Conservation (phyloP, 2,329 filamentous ascomycete genomes). For the Ophiostoma montium region DNA sequence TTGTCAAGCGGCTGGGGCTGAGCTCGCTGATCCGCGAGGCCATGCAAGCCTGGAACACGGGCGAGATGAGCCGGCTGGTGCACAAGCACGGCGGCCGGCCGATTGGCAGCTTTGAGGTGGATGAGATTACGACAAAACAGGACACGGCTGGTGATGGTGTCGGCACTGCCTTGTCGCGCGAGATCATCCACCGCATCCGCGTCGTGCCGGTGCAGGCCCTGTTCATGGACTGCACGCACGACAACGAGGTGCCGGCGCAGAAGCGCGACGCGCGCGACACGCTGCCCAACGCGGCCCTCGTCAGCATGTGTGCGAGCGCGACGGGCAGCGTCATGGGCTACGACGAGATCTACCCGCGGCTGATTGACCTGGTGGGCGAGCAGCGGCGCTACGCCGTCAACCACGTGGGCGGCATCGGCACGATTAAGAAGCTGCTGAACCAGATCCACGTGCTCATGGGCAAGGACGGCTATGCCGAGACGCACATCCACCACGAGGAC, state of each 20-base stretch:
- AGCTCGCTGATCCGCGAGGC: constrained; percentile 89
- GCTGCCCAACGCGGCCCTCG: constrained; percentile 81
- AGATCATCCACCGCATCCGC: constrained; percentile 68
- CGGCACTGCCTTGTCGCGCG: constrained; percentile 28
- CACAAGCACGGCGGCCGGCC: constrained; percentile 87
- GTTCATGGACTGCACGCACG: constrained; percentile 99
- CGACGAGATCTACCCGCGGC: constrained; percentile 85
- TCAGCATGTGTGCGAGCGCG: constrained; percentile 90
- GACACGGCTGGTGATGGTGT: constrained; percentile 5
- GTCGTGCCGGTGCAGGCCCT: constrained; percentile 82
- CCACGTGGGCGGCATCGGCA: constrained; percentile 62
- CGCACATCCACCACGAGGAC: constrained; percentile 89
- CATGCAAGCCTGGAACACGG: constrained; percentile 97
- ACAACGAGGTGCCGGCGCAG: constrained; percentile 92
- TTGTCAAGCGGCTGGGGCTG: constrained; percentile 82
- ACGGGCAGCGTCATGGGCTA: constrained; percentile 96
- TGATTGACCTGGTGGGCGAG: constrained; percentile 89
- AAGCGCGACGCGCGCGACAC: constrained; percentile 92
- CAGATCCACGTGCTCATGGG: constrained; percentile 94
- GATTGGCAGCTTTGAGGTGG: constrained; percentile 94
- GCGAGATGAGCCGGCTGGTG: constrained; percentile 80
- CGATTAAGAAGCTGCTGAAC: constrained; percentile 85
- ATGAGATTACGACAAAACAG: constrained; percentile 52
- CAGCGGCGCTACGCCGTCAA: constrained; percentile 68
- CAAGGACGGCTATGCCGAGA: constrained; percentile 85